Evolutionary conservation across 345 rosid species (phyloP), one percentile per base, ranked within the genome.

Genomic region (Punica granatum): DNA sequence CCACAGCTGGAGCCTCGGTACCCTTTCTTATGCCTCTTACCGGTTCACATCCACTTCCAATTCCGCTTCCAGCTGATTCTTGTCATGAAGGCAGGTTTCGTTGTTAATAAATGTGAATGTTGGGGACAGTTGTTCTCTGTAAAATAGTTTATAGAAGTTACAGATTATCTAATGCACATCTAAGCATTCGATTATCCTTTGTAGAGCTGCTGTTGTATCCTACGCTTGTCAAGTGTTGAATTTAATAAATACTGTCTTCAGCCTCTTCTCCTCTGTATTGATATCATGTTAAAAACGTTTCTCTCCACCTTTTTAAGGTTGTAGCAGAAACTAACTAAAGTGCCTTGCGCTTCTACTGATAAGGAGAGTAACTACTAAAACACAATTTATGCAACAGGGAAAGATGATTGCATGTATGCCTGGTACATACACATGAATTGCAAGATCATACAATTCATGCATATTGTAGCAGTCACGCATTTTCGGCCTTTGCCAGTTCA

Each of bases 1-100:
- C 70, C 79, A 77, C 25, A 94, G 99, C 66, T 94, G 98, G 99
- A 74, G 73, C 26, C 70, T 75, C 35, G 92, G 92, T 60, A 61
- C 86, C 31, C 69, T 90, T 65, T 94, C 98, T 25, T 94, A 87
- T 76, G 72, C 98, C 61, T 91, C 98, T 63, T 86, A 94, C 69
- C 80, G 80, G 78, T 94, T 91, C 69, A 69, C 85, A 8, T 63
- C 66, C 32, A 7, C 48, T 25, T 39, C 49, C 43, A 7, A n/a
- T 34, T 4, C 28, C 65, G 14, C 34, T 15, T 61, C 65, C 59
- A 51, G 59, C 13, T 51, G 59, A 51, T n/a, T n/a, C 59, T 51
- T 23, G 28, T 18, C 19, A 19, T 12, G 48, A 19, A 13, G 46
- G 46, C n/a, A 46, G 53, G 53, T 3, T 1, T 53, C 13, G 13